Percentiles rank a stretch among this genome's conserved stretches.
These are phyloP conservation scores for Apostasia ramifera DNA, from an alignment of 106 monocot species.

Conservation along the genomic window DNA sequence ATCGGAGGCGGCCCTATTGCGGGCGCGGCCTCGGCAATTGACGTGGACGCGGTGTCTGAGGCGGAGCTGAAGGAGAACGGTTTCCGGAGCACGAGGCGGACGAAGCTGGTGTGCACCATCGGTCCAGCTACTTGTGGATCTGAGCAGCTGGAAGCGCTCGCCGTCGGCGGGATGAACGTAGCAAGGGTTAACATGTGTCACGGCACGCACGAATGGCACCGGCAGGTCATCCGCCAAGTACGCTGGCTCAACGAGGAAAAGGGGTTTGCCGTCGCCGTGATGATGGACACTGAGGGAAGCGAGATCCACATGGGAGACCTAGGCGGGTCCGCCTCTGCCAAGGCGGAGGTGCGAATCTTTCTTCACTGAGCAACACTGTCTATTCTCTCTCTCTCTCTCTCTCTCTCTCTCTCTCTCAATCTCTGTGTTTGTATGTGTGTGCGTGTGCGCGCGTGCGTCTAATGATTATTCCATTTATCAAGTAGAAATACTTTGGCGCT, in stretches of 20 bases:
- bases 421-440: too few species aligned
- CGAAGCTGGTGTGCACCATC: constrained; percentile 95
- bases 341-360: constrained; percentile 50
- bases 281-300: constrained; percentile 90
- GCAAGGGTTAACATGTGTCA: constrained; percentile 99
- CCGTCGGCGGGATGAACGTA: constrained; percentile 96
- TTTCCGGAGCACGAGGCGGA: constrained; percentile 70
- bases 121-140: constrained; percentile 78
- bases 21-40: constrained; percentile 25
- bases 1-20: neutral
- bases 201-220: constrained; percentile 85
- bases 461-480: neutral
- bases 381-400: neutral
- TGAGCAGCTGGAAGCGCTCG: constrained; percentile 91
- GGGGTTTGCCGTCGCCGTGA: constrained; percentile 75
- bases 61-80: constrained; percentile 98
- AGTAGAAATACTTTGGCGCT: neutral
- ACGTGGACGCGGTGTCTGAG: constrained; percentile 80
- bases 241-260: constrained; percentile 92
- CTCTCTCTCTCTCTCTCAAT: too few species aligned
- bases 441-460: too few species aligned
- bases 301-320: constrained; percentile 88
- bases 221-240: constrained; percentile 64
- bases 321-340: constrained; percentile 40
- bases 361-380: neutral